Base-by-base conservation (phyloP, 2,329 filamentous ascomycete genomes). In the Microdochium nivale region DNA sequence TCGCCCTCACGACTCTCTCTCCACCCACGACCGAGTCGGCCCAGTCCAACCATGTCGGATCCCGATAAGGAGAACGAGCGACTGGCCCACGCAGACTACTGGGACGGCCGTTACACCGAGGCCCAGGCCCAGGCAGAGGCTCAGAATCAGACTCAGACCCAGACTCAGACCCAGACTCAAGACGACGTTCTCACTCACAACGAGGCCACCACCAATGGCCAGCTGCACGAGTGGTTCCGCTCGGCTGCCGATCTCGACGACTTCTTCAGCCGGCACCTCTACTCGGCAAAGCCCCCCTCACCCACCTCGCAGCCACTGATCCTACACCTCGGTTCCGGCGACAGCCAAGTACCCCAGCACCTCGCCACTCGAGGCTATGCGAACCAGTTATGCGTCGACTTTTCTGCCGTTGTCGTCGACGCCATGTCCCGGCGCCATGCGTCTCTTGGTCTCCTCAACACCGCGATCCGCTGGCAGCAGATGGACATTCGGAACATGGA, bases 311-410 rank as follows among this genome's bases (percentile, higher is more conserved):
- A 65, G 16, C 73, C 73, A 0, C 53, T 62, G 11, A 72, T 83
- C n/a, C 58, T 83, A 14, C 79, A 83, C 61, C 65, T 83, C 3
- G 79, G 79, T 0, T 80, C 72, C 9, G 79, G 79, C 8, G 77
- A 82, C 56, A 82, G 78, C 61, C 79, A 80, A 1, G 65, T 83
- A 4, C 78, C 79, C 2, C 61, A 66, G 25, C 73, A 80, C 44
- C 67, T 83, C 3, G 61, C 68, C 4, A 52, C 60, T 5, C 63
- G 63, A 10, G 76, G 78, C 30, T 83, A 82, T 59, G 67, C 55
- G 3, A 67, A 72, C 32, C 79, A 83, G 57, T 62, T 77, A 3
- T 81, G 77, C 55, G 66, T 77, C 47, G 80, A 84, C 62, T 83
- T 84, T 60, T 83, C 79, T 0, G 52, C 68, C 1, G 69, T 75